phyloP scores from a whole-genome alignment of 306 rosid species.

The Corylus avellana region DNA sequence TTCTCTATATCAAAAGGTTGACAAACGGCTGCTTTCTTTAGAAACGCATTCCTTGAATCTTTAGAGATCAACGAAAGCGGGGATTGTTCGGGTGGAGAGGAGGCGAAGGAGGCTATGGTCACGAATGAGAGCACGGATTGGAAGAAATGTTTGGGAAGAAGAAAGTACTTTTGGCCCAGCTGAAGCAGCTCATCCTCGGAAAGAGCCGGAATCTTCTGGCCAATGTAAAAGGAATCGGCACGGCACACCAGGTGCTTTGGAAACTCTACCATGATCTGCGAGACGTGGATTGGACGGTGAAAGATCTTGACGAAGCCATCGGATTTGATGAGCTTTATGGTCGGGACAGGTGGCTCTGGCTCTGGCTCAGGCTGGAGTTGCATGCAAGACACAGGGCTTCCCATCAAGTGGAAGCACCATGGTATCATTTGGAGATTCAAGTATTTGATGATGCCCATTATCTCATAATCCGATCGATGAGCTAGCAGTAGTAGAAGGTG shows the following conservation, averaged over 20 bases:
- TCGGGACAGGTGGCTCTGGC: not conserved
- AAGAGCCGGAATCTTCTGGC: slow-evolving; percentile 48
- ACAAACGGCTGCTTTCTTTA: slow-evolving; percentile 29
- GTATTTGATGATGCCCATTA: slow-evolving; percentile 8
- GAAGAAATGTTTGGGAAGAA: slow-evolving; percentile 40
- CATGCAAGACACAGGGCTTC: not conserved
- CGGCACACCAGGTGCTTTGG: slow-evolving; percentile 43
- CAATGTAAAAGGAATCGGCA: slow-evolving; percentile 44
- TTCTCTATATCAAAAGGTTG: slow-evolving; percentile 39
- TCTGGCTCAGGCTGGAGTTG: not conserved
- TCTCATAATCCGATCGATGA: not conserved
- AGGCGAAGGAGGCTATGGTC: slow-evolving; percentile 36
- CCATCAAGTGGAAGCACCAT: slow-evolving; percentile 27
- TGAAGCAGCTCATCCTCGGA: slow-evolving; percentile 37
- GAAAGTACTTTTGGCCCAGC: slow-evolving; percentile 45
- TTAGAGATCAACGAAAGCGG: not conserved
- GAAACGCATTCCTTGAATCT: slow-evolving; percentile 14
- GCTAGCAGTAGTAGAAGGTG: not conserved
- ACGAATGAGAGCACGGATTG: slow-evolving; percentile 44
- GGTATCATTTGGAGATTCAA: slow-evolving; percentile 15
- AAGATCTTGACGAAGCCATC: slow-evolving; percentile 37
- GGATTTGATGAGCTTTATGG: slow-evolving; percentile 35
- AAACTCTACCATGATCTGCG: slow-evolving; percentile 26
- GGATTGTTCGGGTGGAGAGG: slow-evolving; percentile 5
- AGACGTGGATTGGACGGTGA: slow-evolving; percentile 27